Evolutionary conservation across 2,329 filamentous ascomycete species (phyloP), one percentile per base, ranked within the genome.

Genomic region (Penicillium vulpinum): DNA sequence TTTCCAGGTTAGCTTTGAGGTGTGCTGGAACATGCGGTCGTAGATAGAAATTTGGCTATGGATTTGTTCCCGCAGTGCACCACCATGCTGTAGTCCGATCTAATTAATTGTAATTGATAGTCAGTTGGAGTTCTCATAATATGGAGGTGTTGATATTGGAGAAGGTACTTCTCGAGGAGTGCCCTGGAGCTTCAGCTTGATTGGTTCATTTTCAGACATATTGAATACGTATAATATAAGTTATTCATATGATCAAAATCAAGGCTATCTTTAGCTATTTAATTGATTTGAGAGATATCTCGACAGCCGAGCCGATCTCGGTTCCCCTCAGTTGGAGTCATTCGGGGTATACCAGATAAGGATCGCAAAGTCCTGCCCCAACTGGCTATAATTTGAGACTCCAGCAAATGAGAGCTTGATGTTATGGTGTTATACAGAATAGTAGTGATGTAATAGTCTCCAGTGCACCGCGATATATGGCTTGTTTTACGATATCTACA

Each of bases 61-160:
- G 40, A 83, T 77, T 35, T 80, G 74, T 0, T 62, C 18, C 7
- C 62, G 66, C 1, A 80, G 75, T 11, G 69, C 60, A 5, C 59
- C 59, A 46, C 81, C 81, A 64, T 83, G 81, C 38, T 76, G 69
- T 40, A 75, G 54, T 48, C 81, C 81, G 44, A 83, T 83, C 80
- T 83, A 38, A 11, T 22, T 83, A 38, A 11, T 22, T 22, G 13
- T 9, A 8, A 21, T 22, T 52, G 38, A 1, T 1, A 51, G 41
- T 50, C 22, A 40, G 26, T 3, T 18, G 4, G 0, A n/a, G n/a
- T 22, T 21, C 13, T 29, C 24, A 9, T 28, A 10, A 9, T 31
- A 26, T 29, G n/a, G 16, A 24, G 38, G 2, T 24, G 9, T 43
- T 31, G 0, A 13, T 22, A 6, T n/a, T 21, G 22, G 22, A n/a